A percentile compares a stretch with the other conserved stretches of the same genome.
These are phyloP conservation scores for Gymnopilus junonius DNA, from an alignment of 768 basidiomycete species.

Conservation along the genomic window DNA sequence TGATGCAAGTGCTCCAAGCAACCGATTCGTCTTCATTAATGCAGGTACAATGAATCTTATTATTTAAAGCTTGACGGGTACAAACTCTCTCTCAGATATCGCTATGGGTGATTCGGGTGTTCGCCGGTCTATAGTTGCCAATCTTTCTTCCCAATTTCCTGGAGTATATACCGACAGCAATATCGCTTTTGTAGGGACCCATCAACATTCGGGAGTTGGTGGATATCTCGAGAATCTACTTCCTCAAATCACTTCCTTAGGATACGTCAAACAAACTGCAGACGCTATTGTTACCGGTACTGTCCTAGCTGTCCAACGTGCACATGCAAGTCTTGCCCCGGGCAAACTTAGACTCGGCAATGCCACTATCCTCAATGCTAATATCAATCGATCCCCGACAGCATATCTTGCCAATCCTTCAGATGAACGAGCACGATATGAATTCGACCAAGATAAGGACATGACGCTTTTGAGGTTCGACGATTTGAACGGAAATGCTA, in stretches of 20 bases:
- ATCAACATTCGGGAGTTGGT: constrained; percentile 79
- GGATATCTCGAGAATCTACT: constrained; percentile 81
- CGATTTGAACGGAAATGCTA: constrained; percentile 56
- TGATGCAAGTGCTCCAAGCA: constrained; percentile 54
- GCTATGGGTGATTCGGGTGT: constrained; percentile 83
- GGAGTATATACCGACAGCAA: constrained; percentile 72
- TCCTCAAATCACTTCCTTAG: constrained; percentile 75
- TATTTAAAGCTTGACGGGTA: background rate
- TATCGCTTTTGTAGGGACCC: constrained; percentile 76
- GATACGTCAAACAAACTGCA: constrained; percentile 73
- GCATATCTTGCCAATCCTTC: constrained; percentile 80
- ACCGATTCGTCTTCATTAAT: constrained; percentile 77
- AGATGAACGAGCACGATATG: constrained; percentile 67
- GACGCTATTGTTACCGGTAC: constrained; percentile 75
- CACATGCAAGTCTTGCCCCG: constrained; percentile 62
- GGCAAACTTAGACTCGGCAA: constrained; percentile 70
- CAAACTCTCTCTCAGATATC: constrained; percentile 52
- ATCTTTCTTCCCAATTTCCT: constrained; percentile 59
- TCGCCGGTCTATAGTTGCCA: constrained; percentile 66
- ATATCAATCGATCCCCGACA: constrained; percentile 75
- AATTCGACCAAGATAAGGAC: constrained; percentile 76
- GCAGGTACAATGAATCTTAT: constrained; percentile 48
- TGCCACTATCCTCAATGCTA: constrained; percentile 68
- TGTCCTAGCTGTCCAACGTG: constrained; percentile 68
- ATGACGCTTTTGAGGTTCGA: constrained; percentile 71